Evolutionary conservation across 2,329 filamentous ascomycete genomes (phyloP), one percentile per base, ranked within the genome.

Genomic region (Triangularia verruculosa): DNA sequence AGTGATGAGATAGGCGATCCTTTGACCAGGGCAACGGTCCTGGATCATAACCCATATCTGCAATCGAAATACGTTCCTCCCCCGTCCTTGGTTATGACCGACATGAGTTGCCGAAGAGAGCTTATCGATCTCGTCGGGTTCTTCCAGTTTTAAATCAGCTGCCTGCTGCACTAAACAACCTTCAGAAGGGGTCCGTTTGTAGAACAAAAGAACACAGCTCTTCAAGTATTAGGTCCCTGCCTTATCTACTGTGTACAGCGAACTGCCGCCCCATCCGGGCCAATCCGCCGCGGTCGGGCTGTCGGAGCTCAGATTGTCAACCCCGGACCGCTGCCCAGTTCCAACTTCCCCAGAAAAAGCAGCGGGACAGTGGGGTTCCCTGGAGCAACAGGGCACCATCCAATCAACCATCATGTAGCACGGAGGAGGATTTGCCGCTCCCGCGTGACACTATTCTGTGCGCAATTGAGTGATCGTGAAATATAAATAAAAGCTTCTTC

Each of bases 241-340:
- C 15, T 4, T 15, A 43, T 9, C 55, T 24, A 57, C 61, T 63
- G 66, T 52, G 56, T 11, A 5, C 61, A 61, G 59, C 61, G 59
- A 65, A 52, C 28, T 55, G 56, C 61, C 55, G 55, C 28, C 8
- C 30, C 27, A 12, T 15, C 55, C 54, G 58, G 55, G 55, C 8
- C 30, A 15, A 12, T 15, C 55, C 54, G 58, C 59, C 52, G 52
- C 27, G 22, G 7, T 32, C 64, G 66, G 66, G 59, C 27, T 27
- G 7, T 32, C 64, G 66, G 66, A 61, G 59, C 59, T 62, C 63
- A 60, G 11, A 59, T 52, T 67, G 63, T 57, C 61, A 59, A 61
- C 60, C 65, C 65, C 54, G 54, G 32, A 6, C n/a, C 43, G 17
- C 47, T n/a, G 39, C 20, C 17, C 39, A 17, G 39, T 47, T 20